A percentile compares a stretch with the other conserved stretches of the same genome.
Conservation (phyloP, 2,329 filamentous ascomycete genomes). For the Colletotrichum chlorophyti region DNA sequence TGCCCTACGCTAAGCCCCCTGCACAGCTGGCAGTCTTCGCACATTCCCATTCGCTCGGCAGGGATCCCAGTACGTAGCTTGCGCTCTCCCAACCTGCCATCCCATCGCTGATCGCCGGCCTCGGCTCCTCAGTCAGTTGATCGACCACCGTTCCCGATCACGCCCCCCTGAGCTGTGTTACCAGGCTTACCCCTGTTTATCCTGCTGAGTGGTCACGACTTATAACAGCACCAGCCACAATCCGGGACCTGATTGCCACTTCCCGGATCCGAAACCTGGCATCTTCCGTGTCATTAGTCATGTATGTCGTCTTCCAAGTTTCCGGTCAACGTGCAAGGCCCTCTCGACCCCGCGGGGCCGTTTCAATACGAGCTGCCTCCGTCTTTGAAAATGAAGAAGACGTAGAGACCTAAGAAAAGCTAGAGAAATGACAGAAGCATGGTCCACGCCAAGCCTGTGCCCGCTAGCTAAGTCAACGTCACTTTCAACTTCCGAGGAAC, state of each 20-base stretch:
- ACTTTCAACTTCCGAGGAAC: neutral
- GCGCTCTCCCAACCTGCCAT: constrained; percentile 20
- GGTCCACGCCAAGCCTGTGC: constrained; percentile 1
- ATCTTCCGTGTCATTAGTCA: constrained; percentile 9
- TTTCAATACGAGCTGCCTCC: constrained; percentile 5
- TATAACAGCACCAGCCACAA: constrained; percentile 17
- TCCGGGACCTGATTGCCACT: constrained; percentile 15
- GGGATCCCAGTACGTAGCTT: constrained; percentile 20
- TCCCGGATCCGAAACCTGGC: constrained; percentile 21
- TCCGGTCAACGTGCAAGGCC: neutral
- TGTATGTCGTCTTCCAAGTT: neutral
- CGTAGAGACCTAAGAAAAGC: neutral
- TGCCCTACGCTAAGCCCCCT: too few species aligned
- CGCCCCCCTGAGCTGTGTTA: constrained; percentile 14
- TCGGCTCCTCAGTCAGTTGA: constrained; percentile 26
- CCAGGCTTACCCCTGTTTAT: too few species aligned
- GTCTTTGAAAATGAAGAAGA: too few species aligned
- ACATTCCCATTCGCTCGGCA: constrained; percentile 16
- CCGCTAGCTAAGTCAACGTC: constrained; percentile 16
- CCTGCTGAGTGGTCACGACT: too few species aligned
- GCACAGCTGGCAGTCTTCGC: neutral
- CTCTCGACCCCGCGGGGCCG: constrained; percentile 6
- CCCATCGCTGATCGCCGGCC: constrained; percentile 29
- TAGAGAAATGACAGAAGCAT: neutral
- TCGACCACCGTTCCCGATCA: constrained; percentile 24